Evolutionary conservation across 1,284 basidiomycete species (phyloP).

Genomic region (Apiotrichum brassicae): DNA sequence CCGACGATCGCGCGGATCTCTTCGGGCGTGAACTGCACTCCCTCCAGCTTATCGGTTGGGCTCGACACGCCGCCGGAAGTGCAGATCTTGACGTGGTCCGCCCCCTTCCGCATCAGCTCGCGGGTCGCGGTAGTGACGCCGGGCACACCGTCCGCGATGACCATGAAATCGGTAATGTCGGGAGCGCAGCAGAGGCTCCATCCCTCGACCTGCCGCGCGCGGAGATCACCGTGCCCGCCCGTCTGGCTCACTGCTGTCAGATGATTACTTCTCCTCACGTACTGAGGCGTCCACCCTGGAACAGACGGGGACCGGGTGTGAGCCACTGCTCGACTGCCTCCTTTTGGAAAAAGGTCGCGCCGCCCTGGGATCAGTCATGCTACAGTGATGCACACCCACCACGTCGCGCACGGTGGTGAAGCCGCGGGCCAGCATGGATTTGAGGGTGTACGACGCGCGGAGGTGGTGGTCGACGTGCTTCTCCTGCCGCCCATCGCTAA

Average conservation of each 20-base stretch:
- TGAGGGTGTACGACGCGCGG: constrained; percentile 37
- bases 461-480: constrained; percentile 17
- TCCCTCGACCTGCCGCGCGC: not conserved
- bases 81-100: constrained; percentile 19
- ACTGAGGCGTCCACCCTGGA: constrained; percentile 15
- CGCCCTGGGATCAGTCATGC: constrained; percentile 7
- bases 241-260: constrained; percentile 12
- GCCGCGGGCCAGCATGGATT: constrained; percentile 51
- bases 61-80: constrained; percentile 13
- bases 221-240: constrained; percentile 16
- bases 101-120: constrained; percentile 15
- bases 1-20: constrained; percentile 51
- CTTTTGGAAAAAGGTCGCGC: constrained; percentile 16
- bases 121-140: constrained; percentile 1
- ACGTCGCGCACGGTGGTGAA: constrained; percentile 52
- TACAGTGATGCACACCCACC: not conserved
- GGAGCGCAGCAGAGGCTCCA: not conserved
- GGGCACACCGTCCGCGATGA: constrained; percentile 11
- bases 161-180: not conserved
- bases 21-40: constrained; percentile 51
- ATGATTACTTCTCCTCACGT: not conserved
- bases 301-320: constrained; percentile 17
- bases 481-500: constrained; percentile 14
- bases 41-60: constrained; percentile 48
- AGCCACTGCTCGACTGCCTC: constrained; percentile 20